Evolutionary conservation across 495 filamentous ascomycete genomes (phyloP).

Genomic region (Daldinia bambusicola): DNA sequence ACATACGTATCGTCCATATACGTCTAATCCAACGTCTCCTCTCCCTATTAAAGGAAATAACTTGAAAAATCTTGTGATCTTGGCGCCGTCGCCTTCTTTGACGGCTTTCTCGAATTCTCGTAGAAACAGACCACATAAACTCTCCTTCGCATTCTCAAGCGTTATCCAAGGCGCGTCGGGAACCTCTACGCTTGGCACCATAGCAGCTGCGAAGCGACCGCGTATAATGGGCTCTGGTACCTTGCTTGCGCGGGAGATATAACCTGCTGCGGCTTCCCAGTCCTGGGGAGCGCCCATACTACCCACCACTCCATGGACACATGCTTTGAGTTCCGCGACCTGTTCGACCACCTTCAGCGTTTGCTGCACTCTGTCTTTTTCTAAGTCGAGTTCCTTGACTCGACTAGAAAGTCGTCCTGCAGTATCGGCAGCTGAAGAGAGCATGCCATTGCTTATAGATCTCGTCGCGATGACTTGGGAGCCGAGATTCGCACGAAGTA

Average conservation of each 20-base stretch:
- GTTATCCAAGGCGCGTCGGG: conserved; percentile 91
- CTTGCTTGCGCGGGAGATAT: conserved; percentile 81
- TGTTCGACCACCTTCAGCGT: conserved; percentile 94
- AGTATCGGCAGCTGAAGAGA: conserved; percentile 83
- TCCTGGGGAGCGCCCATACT: conserved; percentile 98
- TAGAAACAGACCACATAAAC: conserved; percentile 86
- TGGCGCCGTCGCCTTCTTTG: conserved; percentile 81
- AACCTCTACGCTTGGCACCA: conserved; percentile 94
- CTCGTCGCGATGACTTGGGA: conserved; percentile 87
- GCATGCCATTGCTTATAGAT: conserved; percentile 85
- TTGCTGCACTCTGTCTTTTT: conserved; percentile 88
- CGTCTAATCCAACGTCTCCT: conserved; percentile 88
- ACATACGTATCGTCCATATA: conserved; percentile 95
- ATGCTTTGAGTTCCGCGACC: conserved; percentile 94
- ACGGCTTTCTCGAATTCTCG: conserved; percentile 95
- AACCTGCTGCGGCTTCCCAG: conserved; percentile 95
- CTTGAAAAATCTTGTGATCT: conserved; percentile 97
- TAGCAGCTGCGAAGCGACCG: conserved; percentile 88
- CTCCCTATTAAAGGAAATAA: conserved; percentile 94
- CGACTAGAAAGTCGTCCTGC: conserved; percentile 86
- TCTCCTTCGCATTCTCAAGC: conserved; percentile 85
- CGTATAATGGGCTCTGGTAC: conserved; percentile 82
- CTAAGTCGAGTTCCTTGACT: conserved; percentile 85
- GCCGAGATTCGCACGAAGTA: conserved; percentile 87
- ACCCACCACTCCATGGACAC: conserved; percentile 91